These are phyloP conservation scores for Alternaria gaisen DNA, from an alignment of 2,329 filamentous ascomycete genomes.

Conservation along the genomic window DNA sequence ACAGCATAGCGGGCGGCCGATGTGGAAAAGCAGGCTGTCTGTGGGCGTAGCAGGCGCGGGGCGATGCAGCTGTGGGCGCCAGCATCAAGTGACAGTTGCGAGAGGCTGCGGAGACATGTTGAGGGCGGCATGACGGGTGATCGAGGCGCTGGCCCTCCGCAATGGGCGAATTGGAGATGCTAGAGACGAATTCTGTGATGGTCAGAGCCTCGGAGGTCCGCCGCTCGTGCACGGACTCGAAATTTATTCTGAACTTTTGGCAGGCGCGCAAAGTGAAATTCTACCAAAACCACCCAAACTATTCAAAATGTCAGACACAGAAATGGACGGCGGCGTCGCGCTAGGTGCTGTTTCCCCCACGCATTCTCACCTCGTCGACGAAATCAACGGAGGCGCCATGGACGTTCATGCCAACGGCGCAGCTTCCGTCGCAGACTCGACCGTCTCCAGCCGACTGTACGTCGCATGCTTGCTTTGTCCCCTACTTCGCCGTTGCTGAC, in stretches of 20 bases:
- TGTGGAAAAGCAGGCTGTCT: constrained; percentile 48
- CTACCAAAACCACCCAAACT: background rate
- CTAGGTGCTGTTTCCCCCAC: constrained; percentile 31
- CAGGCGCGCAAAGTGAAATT: constrained; percentile 9
- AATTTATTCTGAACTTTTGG: constrained; percentile 27
- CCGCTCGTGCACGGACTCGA: constrained; percentile 27
- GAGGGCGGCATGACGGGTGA: constrained; percentile 42
- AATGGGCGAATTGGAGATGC: constrained; percentile 36
- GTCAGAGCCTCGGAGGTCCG: constrained; percentile 39
- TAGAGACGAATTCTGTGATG: constrained; percentile 25
- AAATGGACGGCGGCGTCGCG: constrained; percentile 44
- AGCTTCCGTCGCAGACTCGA: constrained; percentile 46
- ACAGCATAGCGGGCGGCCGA: constrained; percentile 41
- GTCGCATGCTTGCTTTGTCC: constrained; percentile 19
- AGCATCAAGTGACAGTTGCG: constrained; percentile 43
- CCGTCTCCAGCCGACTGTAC: constrained; percentile 43
- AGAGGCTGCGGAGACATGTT: constrained; percentile 44
- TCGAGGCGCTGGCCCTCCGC: constrained; percentile 37
- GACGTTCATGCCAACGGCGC: constrained; percentile 41
- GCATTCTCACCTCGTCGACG: constrained; percentile 39
- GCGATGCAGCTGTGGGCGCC: constrained; percentile 31
- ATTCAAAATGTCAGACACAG: constrained; percentile 36
- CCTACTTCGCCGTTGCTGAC: background rate
- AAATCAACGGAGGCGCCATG: constrained; percentile 47
- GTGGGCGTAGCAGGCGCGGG: constrained; percentile 37